Evolutionary conservation across 2,329 filamentous ascomycete species (phyloP), one percentile per base, ranked within the genome.

Genomic region (Alternaria gansuensis): DNA sequence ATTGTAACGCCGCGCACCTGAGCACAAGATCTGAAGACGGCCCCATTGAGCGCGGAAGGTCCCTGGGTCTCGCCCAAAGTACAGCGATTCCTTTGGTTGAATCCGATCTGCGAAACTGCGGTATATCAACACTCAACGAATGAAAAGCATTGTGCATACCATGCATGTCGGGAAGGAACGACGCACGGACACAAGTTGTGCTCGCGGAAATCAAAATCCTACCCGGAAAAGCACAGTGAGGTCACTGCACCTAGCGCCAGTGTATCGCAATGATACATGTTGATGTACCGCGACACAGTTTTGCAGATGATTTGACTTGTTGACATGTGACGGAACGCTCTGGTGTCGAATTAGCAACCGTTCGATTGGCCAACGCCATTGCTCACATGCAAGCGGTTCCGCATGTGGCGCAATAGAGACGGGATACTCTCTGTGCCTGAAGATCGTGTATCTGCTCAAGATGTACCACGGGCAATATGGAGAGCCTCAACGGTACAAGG

Each of bases 351-450:
- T 36, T 31, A 51, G 17, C 29, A n/a, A 44, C 29, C 8, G 45
- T 46, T 29, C 24, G 37, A 57, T 59, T 60, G 54, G 56, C n/a
- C 51, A 57, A 62, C 54, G 62, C 62, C 59, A 66, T 44, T 50
- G 51, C 49, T 54, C 29, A 41, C 49, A 45, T 40, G 40, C 50
- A 24, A 51, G 54, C 57, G 57, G 57, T 59, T 60, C 59, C 57
- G 57, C 62, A 60, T 60, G 41, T 60, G 39, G 59, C 41, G 56
- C 31, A 55, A 41, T 34, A 28, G 58, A 45, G 40, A 55, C 40
- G 53, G 21, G 41, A 34, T 51, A 49, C 40, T 50, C 46, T 33
- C 33, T 51, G 62, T 66, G 57, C 54, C 54, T 64, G 62, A 63
- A 59, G 54, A 64, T 63, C 50, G 33, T 23, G 13, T 21, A 4